Base-by-base conservation (phyloP, 129 eudicot genomes). In the Smallanthus sonchifolius region DNA sequence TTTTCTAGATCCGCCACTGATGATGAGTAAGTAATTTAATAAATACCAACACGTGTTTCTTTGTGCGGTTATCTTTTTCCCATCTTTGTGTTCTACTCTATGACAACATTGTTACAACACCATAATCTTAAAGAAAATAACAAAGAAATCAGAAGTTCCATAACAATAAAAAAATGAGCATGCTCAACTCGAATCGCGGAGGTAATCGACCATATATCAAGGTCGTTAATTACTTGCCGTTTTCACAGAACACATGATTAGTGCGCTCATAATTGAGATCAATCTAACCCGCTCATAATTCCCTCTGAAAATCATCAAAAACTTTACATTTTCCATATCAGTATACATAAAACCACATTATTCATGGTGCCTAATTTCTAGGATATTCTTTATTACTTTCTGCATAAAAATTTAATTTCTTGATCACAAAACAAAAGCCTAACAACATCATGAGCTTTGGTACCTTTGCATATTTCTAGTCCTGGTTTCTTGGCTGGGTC, bases 311-410 rank as follows among this genome's bases (percentile, higher is more conserved):
- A 19, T n/a, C 34, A 52, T 56, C 71, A 69, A 69, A 34, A 60
- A 8, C 36, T 19, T 24, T 70, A 35, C 75, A 43, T 59, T 59
- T 69, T 19, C 57, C 62, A 68, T 17, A 57, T 37, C 5, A 44
- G 69, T 57, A 36, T 77, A 77, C 81, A 77, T 30, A 45, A 77
- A 60, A 69, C 75, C 65, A 69, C 44, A 45, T 77, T 77, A 77
- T 77, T 77, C 71, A 17, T 77, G 44, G 68, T 62, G 72, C 24
- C 66, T 55, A 38, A 36, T 70, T 63, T 61, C 63, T 44, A 61
- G 3, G n/a, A 14, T 63, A 45, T 74, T 69, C 6, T 48, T 67
- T 67, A 68, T 77, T 76, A 39, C 60, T 56, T 56, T 60, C 69
- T 17, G 36, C 7, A 30, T 34, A 6, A 40, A 76, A 51, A 16